These are phyloP conservation scores for Albizia julibrissin DNA, from an alignment of 306 rosid genomes.

Conservation along the genomic window DNA sequence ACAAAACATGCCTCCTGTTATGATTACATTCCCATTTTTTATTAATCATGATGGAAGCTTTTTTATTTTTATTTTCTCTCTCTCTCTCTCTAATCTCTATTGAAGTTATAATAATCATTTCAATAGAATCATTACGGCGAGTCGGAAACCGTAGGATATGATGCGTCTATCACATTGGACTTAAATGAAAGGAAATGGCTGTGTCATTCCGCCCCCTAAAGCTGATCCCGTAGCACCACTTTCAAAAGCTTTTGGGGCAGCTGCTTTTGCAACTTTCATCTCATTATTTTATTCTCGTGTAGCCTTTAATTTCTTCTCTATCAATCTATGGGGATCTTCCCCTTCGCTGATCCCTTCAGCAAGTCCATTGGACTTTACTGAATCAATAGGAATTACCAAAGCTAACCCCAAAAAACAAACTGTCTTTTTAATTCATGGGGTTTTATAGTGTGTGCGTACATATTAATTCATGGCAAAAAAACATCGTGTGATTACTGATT, in stretches of 20 bases:
- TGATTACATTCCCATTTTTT: conserved; percentile 24
- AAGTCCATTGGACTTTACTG: not conserved
- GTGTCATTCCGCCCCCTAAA: conserved; percentile 32
- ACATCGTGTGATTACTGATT: not conserved
- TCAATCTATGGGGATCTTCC: too few relatives aligned
- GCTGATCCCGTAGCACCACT: conserved; percentile 36
- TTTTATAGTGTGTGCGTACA: not conserved
- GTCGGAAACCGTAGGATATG: conserved; percentile 42
- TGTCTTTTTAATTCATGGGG: not conserved
- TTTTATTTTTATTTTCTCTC: too few relatives aligned
- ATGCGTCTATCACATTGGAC: conserved; percentile 46
- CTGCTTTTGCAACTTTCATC: not conserved
- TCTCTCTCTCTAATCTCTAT: too few relatives aligned
- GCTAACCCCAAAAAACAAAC: not conserved
- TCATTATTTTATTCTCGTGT: not conserved
- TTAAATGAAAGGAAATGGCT: conserved; percentile 33
- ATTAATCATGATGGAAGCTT: not conserved
- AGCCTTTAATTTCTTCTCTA: too few relatives aligned
- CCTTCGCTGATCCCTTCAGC: too few relatives aligned
- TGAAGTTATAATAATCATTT: conserved; percentile 36
- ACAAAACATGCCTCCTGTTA: not conserved
- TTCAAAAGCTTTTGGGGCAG: conserved; percentile 29
- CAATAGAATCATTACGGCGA: conserved; percentile 35
- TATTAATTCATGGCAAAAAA: too few relatives aligned
- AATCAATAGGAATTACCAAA: not conserved